phyloP scores from a whole-genome alignment of 768 basidiomycete genomes.

The Suillus paluster region DNA sequence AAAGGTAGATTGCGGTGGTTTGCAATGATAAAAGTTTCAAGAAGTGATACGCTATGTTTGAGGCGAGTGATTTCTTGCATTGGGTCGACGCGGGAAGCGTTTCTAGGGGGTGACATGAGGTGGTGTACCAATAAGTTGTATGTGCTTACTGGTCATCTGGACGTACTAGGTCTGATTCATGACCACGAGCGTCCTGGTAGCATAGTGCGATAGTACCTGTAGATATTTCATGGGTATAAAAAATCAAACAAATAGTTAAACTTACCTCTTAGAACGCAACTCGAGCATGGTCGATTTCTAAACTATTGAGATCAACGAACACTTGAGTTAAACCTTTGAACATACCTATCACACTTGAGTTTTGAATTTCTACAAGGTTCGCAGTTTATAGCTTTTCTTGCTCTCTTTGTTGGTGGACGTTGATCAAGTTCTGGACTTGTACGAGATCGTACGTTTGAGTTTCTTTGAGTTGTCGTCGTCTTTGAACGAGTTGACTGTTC shows the following conservation, averaged over 20 bases:
- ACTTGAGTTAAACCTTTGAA: too few relatives aligned
- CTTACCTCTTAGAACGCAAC: conserved; percentile 81
- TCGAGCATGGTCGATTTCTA: conserved; percentile 90
- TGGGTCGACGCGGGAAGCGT: conserved; percentile 41
- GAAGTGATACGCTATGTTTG: conserved; percentile 45
- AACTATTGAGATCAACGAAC: too few relatives aligned
- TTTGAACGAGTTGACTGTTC: conserved; percentile 1
- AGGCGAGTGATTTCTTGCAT: conserved; percentile 45
- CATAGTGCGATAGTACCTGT: conserved; percentile 80
- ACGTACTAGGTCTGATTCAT: conserved; percentile 62
- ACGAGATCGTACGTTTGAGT: conserved; percentile 49
- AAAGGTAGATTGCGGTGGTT: conserved; percentile 34
- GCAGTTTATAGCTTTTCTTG: conserved; percentile 88
- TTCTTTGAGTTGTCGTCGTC: not conserved
- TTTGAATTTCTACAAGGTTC: conserved; percentile 88
- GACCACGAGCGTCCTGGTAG: conserved; percentile 75
- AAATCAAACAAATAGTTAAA: conserved; percentile 15
- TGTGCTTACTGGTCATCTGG: conserved; percentile 52
- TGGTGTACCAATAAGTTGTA: conserved; percentile 44
- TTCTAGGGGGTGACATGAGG: conserved; percentile 23
- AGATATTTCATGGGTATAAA: conserved; percentile 20
- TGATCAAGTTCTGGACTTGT: conserved; percentile 55
- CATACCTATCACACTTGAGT: conserved; percentile 86
- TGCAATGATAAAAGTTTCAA: conserved; percentile 40
- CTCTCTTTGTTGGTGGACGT: conserved; percentile 77